Conservation (phyloP, 225 moss, liverwort and hornwort species). For the Neckera pumila region DNA sequence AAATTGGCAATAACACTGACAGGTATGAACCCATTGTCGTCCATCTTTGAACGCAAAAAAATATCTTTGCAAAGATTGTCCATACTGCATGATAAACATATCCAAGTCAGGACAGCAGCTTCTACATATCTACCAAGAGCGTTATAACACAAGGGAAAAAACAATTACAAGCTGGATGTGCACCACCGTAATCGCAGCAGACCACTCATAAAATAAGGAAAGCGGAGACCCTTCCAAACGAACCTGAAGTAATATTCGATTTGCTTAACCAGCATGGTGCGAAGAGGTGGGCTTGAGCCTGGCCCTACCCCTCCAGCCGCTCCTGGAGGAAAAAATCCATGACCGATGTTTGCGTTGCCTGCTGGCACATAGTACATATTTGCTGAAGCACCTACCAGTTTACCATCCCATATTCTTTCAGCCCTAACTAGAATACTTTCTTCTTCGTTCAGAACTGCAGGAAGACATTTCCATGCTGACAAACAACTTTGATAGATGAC, state of each 20-base stretch:
- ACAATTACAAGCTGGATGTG: not conserved
- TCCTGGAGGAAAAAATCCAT: conserved; percentile 56
- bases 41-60: conserved; percentile 95
- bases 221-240: not conserved
- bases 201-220: not conserved
- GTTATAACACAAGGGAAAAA: not conserved
- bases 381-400: conserved; percentile 61
- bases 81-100: conserved; percentile 58
- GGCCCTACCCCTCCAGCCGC: conserved; percentile 29
- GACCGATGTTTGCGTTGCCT: conserved; percentile 47
- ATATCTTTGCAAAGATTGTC: conserved; percentile 97
- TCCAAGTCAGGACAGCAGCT: not conserved
- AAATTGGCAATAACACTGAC: conserved; percentile 80
- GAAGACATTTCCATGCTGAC: not conserved
- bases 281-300: conserved; percentile 53
- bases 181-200: not conserved
- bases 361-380: conserved; percentile 74
- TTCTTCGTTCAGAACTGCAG: not conserved
- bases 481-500: not conserved
- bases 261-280: conserved; percentile 69
- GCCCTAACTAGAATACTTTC: conserved; percentile 1
- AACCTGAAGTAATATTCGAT: conserved; percentile 99
- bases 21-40: conserved; percentile 78
- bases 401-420: conserved; percentile 24
- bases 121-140: not conserved